Conservation (phyloP, 1,139 yeast genomes). For the Geotrichum reessii region DNA sequence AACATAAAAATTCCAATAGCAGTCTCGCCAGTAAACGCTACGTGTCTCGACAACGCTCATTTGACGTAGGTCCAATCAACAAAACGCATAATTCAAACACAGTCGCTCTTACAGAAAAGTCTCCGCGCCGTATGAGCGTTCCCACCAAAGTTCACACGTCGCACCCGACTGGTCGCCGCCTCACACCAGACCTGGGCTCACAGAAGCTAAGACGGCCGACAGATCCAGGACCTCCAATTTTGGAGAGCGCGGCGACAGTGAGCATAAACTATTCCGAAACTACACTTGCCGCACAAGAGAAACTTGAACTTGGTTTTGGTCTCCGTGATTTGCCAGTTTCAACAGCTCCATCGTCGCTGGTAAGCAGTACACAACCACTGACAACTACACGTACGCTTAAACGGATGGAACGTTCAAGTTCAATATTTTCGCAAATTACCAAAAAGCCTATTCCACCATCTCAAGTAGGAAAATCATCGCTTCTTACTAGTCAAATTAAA, state of each 20-base stretch:
- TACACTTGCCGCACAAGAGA: conserved; percentile 15
- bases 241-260: background rate
- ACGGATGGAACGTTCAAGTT: conserved; percentile 1
- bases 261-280: conserved; percentile 3
- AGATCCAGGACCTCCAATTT: conserved; percentile 9
- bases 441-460: conserved; percentile 10
- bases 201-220: conserved; percentile 6
- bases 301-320: conserved; percentile 19
- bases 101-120: background rate
- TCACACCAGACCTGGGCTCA: conserved; percentile 4
- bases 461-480: conserved; percentile 17
- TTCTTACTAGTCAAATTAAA: conserved; percentile 31
- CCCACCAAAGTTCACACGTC: conserved; percentile 7
- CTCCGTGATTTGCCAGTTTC: conserved; percentile 9
- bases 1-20: conserved; percentile 12
- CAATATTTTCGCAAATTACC: background rate
- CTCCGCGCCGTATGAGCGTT: conserved; percentile 16
- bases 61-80: conserved; percentile 6
- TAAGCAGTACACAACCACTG: background rate
- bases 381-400: background rate
- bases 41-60: conserved; percentile 8
- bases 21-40: conserved; percentile 3
- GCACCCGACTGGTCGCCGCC: background rate
- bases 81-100: background rate
- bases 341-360: background rate